A percentile compares a stretch with the other conserved stretches of the same genome.
phyloP scores from a whole-genome alignment of 2,329 filamentous ascomycete genomes.

The Aspergillus hiratsukae region DNA sequence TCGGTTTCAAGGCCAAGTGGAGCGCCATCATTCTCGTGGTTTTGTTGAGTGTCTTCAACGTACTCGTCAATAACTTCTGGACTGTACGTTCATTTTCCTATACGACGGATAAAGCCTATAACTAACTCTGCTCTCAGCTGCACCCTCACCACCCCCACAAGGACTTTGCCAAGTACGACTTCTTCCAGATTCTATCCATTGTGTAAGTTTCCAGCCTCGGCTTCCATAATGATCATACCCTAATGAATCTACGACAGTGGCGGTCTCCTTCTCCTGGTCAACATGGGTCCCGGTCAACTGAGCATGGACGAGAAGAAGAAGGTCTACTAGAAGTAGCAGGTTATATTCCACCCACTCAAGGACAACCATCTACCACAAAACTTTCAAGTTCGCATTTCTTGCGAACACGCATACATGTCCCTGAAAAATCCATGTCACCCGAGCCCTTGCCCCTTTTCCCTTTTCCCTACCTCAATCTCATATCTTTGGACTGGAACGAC shows the following conservation, averaged over 20 bases:
- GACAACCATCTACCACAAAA: not conserved
- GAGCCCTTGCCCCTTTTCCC: not conserved
- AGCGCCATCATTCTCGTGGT: conserved; percentile 93
- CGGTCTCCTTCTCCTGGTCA: conserved; percentile 91
- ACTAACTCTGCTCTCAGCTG: conserved; percentile 54
- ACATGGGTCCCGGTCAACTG: conserved; percentile 96
- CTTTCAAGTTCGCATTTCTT: not conserved
- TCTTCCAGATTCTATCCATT: conserved; percentile 99
- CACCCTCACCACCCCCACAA: conserved; percentile 98
- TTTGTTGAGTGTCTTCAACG: conserved; percentile 92
- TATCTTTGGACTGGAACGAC: not conserved
- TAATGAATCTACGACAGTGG: too few relatives aligned
- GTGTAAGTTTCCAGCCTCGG: conserved; percentile 54
- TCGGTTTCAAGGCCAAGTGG: conserved; percentile 99
- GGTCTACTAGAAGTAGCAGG: conserved; percentile 66
- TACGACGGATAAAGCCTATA: not conserved
- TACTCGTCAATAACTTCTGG: conserved; percentile 99
- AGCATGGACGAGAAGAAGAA: conserved; percentile 99
- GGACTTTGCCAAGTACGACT: conserved; percentile 99
- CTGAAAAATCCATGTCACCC: not conserved
- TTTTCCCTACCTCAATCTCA: not conserved
- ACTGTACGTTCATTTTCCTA: conserved; percentile 61
- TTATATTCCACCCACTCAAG: not conserved
- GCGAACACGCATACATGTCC: not conserved
- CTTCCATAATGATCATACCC: too few relatives aligned